These are phyloP conservation scores for Podospora bellae-mahoneyi DNA, from an alignment of 495 filamentous ascomycete genomes.

Conservation along the genomic window DNA sequence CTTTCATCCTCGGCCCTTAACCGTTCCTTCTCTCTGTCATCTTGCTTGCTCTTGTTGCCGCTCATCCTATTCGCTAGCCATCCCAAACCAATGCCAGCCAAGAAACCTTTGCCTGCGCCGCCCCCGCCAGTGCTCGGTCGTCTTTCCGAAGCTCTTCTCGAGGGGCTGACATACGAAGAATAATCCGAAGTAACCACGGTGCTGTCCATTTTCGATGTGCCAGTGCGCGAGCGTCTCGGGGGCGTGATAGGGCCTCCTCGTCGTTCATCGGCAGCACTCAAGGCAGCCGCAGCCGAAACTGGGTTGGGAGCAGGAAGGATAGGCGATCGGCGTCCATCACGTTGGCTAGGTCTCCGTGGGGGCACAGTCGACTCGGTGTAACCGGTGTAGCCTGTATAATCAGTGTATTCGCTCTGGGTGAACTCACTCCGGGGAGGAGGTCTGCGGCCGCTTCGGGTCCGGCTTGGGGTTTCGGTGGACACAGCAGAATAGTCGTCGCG, in stretches of 20 bases:
- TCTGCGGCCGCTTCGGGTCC: constrained; percentile 29
- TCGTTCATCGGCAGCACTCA: constrained; percentile 38
- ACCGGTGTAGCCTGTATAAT: constrained; percentile 31
- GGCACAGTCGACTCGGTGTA: constrained; percentile 48
- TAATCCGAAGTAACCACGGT: constrained; percentile 45
- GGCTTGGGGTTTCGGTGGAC: constrained; percentile 50
- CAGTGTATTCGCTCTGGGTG: constrained; percentile 47
- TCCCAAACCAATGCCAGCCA: constrained; percentile 63
- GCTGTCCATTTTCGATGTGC: constrained; percentile 42
- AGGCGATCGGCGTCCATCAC: constrained; percentile 26
- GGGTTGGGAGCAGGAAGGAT: constrained; percentile 43
- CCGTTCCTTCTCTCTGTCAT: constrained; percentile 61
- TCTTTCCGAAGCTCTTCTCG: constrained; percentile 38
- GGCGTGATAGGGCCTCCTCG: constrained; percentile 41
- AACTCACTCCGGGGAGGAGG: constrained; percentile 32
- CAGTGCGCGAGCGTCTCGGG: constrained; percentile 42
- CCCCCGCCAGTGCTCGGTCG: constrained; percentile 30
- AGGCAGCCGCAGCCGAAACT: constrained; percentile 35
- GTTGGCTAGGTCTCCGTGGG: constrained; percentile 34
- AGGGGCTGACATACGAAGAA: constrained; percentile 49
- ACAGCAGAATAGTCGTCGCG: constrained; percentile 57
- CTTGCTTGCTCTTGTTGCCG: constrained; percentile 49
- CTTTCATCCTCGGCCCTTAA: constrained; percentile 64
- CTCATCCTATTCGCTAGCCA: constrained; percentile 59
- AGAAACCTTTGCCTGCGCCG: constrained; percentile 57